phyloP scores from a whole-genome alignment of 2,329 filamentous ascomycete species.

The Leptographium wingfieldii region DNA sequence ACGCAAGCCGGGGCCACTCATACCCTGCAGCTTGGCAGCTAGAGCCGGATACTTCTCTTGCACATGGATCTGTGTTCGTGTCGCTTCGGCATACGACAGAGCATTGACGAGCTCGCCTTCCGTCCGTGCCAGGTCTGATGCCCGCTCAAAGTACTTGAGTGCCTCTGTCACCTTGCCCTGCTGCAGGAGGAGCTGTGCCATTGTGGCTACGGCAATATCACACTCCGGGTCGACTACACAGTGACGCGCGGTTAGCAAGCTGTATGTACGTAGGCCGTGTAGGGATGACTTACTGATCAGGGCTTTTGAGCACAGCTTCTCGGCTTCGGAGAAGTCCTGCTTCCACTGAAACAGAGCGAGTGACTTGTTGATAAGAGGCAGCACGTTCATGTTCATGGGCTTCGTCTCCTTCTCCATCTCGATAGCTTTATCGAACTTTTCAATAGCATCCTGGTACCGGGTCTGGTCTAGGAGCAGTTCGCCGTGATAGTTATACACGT shows the following conservation, averaged over 20 bases:
- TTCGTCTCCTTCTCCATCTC: constrained; percentile 95
- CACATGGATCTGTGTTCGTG: constrained; percentile 86
- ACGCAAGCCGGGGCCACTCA: constrained; percentile 21
- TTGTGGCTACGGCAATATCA: constrained; percentile 95
- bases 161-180: constrained; percentile 95
- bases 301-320: constrained; percentile 94
- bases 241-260: not conserved
- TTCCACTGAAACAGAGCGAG: constrained; percentile 97
- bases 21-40: constrained; percentile 55
- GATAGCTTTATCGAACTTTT: constrained; percentile 97
- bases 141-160: constrained; percentile 92
- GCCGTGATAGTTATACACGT: constrained; percentile 99
- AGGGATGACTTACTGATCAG: constrained; percentile 57
- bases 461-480: constrained; percentile 93
- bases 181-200: constrained; percentile 93
- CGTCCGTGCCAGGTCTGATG: constrained; percentile 85
- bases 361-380: constrained; percentile 97
- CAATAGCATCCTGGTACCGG: constrained; percentile 88
- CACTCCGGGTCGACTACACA: constrained; percentile 84
- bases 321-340: constrained; percentile 86
- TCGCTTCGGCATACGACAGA: constrained; percentile 92
- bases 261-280: too few relatives aligned
- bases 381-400: constrained; percentile 91
- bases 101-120: constrained; percentile 95
- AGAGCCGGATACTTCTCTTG: constrained; percentile 78